A percentile compares a stretch with the other conserved stretches of the same genome.
These are phyloP conservation scores for Rhodomyrtus tomentosa DNA, from an alignment of 345 rosid genomes.

Conservation along the genomic window DNA sequence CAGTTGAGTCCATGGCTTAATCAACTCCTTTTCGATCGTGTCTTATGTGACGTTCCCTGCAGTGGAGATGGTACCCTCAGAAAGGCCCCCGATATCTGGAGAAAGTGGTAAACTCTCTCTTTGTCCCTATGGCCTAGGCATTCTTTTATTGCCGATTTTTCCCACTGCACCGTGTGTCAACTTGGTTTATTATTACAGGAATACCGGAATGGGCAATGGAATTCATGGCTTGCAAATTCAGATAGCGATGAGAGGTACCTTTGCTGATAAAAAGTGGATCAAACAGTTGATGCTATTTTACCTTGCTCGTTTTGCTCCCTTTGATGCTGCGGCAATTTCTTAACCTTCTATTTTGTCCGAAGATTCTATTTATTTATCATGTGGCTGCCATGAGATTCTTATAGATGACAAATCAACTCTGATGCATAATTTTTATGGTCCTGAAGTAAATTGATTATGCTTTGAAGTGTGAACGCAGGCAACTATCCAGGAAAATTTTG, in stretches of 20 bases:
- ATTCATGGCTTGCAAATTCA: constrained; percentile 81
- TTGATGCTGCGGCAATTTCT: not conserved
- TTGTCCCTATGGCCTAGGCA: not conserved
- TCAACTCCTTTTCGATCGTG: constrained; percentile 84
- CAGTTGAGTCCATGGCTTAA: constrained; percentile 15
- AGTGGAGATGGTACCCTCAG: constrained; percentile 97
- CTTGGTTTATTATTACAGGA: constrained; percentile 34
- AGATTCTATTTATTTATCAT: not conserved
- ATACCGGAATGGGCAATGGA: constrained; percentile 79
- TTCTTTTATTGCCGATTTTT: not conserved
- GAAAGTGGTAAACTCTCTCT: constrained; percentile 52
- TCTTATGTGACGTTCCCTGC: constrained; percentile 93
- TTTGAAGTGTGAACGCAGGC: not conserved
- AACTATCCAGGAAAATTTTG: not conserved
- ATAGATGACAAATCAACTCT: not conserved
- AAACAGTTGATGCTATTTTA: not conserved
- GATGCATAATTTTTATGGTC: not conserved
- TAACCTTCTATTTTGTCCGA: not conserved
- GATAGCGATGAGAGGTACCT: constrained; percentile 81
- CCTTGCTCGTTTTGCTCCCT: not conserved
- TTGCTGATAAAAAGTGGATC: not conserved
- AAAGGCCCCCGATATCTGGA: constrained; percentile 97
- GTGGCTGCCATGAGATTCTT: not conserved
- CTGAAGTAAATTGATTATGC: not conserved
- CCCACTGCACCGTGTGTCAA: not conserved